Conservation (phyloP, 202 grass and related monocot species). For the Schoenoplectus tabernaemontani region DNA sequence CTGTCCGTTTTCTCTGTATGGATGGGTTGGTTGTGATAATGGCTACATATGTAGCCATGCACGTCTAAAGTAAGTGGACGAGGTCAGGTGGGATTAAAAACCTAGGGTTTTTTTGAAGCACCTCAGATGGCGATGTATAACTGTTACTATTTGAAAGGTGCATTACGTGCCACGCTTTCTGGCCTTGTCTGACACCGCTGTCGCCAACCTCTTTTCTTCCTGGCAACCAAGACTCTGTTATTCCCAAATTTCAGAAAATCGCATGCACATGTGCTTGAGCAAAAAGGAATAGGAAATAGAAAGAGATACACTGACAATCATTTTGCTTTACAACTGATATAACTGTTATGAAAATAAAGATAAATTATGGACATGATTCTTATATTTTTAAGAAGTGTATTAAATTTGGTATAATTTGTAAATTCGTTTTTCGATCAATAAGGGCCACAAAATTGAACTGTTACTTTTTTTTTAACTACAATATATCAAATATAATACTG, state of each 20-base stretch:
- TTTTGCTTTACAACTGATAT: background rate
- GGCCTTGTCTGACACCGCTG: constrained; percentile 24
- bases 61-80: constrained; percentile 34
- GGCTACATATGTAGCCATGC: constrained; percentile 21
- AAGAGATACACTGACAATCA: background rate
- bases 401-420: no score
- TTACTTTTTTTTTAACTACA: no score
- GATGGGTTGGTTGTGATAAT: constrained; percentile 18
- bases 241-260: background rate
- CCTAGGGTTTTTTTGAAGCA: constrained; percentile 25
- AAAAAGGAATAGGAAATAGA: background rate
- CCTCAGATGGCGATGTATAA: constrained; percentile 63
- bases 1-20: constrained; percentile 17
- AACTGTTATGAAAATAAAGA: background rate
- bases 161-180: constrained; percentile 14
- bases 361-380: no score
- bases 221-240: background rate
- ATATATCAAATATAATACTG: no score
- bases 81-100: constrained; percentile 35
- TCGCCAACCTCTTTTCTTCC: background rate
- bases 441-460: background rate
- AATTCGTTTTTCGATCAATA: background rate
- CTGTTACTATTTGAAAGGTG: constrained; percentile 32
- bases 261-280: background rate
- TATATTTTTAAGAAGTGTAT: background rate